These are phyloP conservation scores for Colletotrichum australisinense DNA, from an alignment of 2,329 filamentous ascomycete species.

Conservation along the genomic window DNA sequence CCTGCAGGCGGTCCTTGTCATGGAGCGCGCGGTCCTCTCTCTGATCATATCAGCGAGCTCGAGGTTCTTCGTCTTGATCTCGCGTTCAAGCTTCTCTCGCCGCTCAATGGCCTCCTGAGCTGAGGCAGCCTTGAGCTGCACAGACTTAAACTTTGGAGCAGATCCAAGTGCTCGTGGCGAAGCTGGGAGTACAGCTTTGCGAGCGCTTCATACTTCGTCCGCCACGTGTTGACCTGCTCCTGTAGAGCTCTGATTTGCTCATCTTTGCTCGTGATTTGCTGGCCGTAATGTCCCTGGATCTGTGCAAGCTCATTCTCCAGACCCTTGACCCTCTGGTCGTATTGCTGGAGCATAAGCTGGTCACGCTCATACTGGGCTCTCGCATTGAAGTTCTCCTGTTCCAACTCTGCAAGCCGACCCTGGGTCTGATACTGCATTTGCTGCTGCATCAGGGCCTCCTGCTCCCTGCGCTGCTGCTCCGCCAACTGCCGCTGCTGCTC, in stretches of 20 bases:
- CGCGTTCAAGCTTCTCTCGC: constrained; percentile 93
- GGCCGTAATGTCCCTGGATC: constrained; percentile 83
- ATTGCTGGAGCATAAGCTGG: constrained; percentile 96
- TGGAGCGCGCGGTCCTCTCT: constrained; percentile 94
- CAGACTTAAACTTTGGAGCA: constrained; percentile 93
- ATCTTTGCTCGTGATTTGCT: constrained; percentile 90
- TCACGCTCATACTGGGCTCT: constrained; percentile 97
- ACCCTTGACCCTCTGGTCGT: constrained; percentile 93
- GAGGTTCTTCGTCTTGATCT: constrained; percentile 99
- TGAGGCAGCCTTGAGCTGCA: constrained; percentile 95
- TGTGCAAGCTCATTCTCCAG: constrained; percentile 88
- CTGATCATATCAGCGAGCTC: constrained; percentile 98
- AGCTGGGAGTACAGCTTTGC: constrained; percentile 98
- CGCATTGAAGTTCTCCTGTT: constrained; percentile 94
- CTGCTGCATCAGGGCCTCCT: constrained; percentile 88
- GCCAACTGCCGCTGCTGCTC: constrained; percentile 89
- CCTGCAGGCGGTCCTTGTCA: constrained; percentile 88
- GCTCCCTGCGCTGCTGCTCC: constrained; percentile 90
- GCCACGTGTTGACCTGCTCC: constrained; percentile 98
- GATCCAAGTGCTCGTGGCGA: constrained; percentile 92
- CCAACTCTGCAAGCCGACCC: constrained; percentile 92
- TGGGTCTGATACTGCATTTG: constrained; percentile 95
- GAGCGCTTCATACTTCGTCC: constrained; percentile 94
- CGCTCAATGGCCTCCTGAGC: constrained; percentile 96
- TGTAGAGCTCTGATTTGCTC: constrained; percentile 94